These are phyloP conservation scores for Trypethelium eluteriae DNA, from an alignment of 495 filamentous ascomycete species.

Conservation along the genomic window DNA sequence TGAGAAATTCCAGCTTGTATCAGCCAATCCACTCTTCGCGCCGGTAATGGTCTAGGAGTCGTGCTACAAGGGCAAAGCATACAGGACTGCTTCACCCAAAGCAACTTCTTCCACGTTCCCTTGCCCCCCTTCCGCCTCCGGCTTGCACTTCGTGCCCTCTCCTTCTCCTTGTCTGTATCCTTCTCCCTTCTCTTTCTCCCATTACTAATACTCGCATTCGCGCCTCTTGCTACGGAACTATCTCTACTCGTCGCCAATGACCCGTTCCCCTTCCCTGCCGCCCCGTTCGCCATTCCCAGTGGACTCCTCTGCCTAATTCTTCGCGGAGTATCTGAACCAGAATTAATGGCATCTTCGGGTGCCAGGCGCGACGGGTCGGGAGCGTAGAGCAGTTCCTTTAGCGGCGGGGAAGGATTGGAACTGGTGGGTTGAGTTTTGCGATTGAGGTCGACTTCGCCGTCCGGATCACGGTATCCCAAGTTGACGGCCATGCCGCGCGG, in stretches of 20 bases:
- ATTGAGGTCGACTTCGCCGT: neutral
- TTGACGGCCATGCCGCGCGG: neutral
- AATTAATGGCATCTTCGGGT: slow-evolving; percentile 75
- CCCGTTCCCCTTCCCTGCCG: slow-evolving; percentile 16
- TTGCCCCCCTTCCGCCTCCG: slow-evolving; percentile 47
- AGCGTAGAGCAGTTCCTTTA: neutral
- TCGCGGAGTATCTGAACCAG: slow-evolving; percentile 44
- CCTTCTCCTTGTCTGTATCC: slow-evolving; percentile 45
- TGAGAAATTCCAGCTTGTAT: neutral
- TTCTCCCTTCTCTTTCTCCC: slow-evolving; percentile 33
- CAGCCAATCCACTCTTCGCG: neutral
- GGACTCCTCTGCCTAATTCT: slow-evolving; percentile 40
- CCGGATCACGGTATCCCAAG: neutral
- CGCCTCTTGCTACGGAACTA: slow-evolving; percentile 1
- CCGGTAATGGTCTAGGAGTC: too few species aligned
- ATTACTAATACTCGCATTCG: neutral
- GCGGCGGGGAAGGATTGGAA: neutral
- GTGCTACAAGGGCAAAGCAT: slow-evolving; percentile 24
- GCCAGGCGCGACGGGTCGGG: slow-evolving; percentile 53
- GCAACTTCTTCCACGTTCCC: slow-evolving; percentile 79
- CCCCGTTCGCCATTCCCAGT: slow-evolving; percentile 23
- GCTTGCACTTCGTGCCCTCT: slow-evolving; percentile 49
- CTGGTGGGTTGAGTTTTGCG: neutral
- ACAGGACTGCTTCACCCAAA: slow-evolving; percentile 98
- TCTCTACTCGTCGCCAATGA: slow-evolving; percentile 35